Evolutionary conservation across 257 asterid species (phyloP), one percentile per base, ranked within the genome.

Genomic region (Nicotiana tomentosiformis): DNA sequence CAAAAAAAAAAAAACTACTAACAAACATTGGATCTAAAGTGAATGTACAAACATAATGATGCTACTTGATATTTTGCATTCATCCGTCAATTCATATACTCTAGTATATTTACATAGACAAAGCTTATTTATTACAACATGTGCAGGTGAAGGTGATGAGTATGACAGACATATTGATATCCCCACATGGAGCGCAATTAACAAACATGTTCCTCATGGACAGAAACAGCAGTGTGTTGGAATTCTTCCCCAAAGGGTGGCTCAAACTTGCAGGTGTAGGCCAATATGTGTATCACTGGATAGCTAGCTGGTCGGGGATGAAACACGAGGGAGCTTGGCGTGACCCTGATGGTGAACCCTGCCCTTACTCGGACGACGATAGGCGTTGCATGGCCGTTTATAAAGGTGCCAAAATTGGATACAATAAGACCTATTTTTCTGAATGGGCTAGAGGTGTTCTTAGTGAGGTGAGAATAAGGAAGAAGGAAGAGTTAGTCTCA

Each of bases 101-200:
- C 49, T 39, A 39, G 49, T 39, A 43, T 1, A 43, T 43, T 8
- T 7, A 43, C 49, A 1, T 2, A 43, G 49, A 43, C 0, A 43
- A 43, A 2, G 0, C 49, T 7, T 0, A 43, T 43, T n/a, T 16
- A 69, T 30, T 33, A 5, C n/a, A 7, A 32, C 55, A n/a, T 78
- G 30, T 84, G 8, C 86, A 90, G 94, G 93, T 90, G 87, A 88
- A 84, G 55, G 15, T 92, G 86, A 92, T 94, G 98, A 87, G 93
- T 72, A 62, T 29, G 51, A 91, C 97, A 3, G 95, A 93, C 82
- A 83, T 94, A 37, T 69, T 93, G 77, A 87, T 91, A 43, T 93
- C 97, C 33, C 95, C 97, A 51, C 97, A 93, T 67, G 97, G 96
- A 7, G 97, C 98, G 7, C 98, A 94, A 77, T 43, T 94, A 77